These are phyloP conservation scores for Pleodorina starrii DNA, from an alignment of 139 green algal genomes.

Conservation along the genomic window DNA sequence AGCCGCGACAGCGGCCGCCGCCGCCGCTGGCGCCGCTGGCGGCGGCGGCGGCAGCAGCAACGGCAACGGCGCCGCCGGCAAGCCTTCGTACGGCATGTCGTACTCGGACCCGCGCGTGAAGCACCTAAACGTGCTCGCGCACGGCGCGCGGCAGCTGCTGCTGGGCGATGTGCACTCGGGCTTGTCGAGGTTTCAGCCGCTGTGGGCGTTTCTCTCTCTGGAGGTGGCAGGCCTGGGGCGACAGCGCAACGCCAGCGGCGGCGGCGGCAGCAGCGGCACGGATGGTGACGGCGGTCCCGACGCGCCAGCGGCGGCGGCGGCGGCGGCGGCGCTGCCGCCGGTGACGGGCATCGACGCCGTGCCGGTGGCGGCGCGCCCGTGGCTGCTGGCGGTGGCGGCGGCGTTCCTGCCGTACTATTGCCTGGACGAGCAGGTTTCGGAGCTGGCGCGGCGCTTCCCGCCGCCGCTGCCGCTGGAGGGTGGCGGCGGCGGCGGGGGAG, in stretches of 20 bases:
- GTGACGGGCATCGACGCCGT: slow-evolving; percentile 59
- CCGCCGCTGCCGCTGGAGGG: slow-evolving; percentile 45
- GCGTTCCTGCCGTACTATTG: slow-evolving; percentile 84
- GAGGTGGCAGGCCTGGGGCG: slow-evolving; percentile 22
- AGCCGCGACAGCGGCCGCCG: not conserved
- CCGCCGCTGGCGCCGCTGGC: too few relatives aligned
- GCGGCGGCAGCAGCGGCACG: not conserved
- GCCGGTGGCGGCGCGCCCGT: slow-evolving; percentile 57
- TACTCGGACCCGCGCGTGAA: slow-evolving; percentile 77
- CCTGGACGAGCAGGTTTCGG: not conserved
- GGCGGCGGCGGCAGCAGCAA: too few relatives aligned
- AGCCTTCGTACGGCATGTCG: not conserved
- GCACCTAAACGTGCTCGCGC: slow-evolving; percentile 83
- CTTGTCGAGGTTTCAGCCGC: slow-evolving; percentile 69
- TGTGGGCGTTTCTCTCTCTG: slow-evolving; percentile 73
- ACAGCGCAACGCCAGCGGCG: not conserved
- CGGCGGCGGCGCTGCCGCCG: not conserved
- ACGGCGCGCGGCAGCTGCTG: slow-evolving; percentile 85
- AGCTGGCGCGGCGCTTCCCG: slow-evolving; percentile 60
- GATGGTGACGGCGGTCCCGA: not conserved
- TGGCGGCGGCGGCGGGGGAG: slow-evolving; percentile 20
- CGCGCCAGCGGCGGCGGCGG: not conserved
- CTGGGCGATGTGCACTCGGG: slow-evolving; percentile 81
- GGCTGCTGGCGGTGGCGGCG: slow-evolving; percentile 68
- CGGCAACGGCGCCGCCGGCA: too few relatives aligned